Evolutionary conservation across 441 rosid species (phyloP), one percentile per base, ranked within the genome.

Genomic region (Breynia disticha): DNA sequence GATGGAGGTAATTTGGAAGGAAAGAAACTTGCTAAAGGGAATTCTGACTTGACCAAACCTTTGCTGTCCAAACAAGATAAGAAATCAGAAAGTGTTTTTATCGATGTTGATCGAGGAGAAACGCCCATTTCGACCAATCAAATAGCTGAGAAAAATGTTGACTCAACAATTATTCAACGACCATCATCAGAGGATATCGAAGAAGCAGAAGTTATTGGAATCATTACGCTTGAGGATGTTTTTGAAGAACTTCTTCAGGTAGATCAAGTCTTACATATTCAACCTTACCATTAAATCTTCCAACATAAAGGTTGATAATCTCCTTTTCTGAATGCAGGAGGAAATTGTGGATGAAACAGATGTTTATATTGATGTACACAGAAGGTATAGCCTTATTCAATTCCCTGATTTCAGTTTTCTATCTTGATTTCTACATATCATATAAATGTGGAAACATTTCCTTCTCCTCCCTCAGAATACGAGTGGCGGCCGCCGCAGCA

Each of bases 291-390:
- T 28, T 28, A 28, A 1, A 28, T 28, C 35, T 41, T 45, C 54
- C 21, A 50, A 20, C 37, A 32, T 19, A 56, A 52, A 37, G 14
- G 49, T 14, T 57, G 63, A 48, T 65, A 56, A 61, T 65, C 49
- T 28, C 44, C 19, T 43, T 60, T 48, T 37, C n/a, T 9, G 55
- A 15, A 39, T 56, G 71, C 93, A 87, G 77, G 95, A 87, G 73
- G 95, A 90, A 71, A 90, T 90, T 68, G 96, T 90, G 50, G 98
- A 90, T 63, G 98, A 90, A 78, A 90, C 98, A 20, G 95, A 90
- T 76, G 98, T 82, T 65, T 87, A 84, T 61, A 80, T 87, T 35
- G 97, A 87, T 64, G 95, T 90, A 16, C 96, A 90, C 74, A 90
- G 79, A 80, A 90, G 95, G 95, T 90, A 62, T 0, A 9, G 11